Conservation (phyloP, 1,139 yeast genomes). For the Kodamaea arcana region DNA sequence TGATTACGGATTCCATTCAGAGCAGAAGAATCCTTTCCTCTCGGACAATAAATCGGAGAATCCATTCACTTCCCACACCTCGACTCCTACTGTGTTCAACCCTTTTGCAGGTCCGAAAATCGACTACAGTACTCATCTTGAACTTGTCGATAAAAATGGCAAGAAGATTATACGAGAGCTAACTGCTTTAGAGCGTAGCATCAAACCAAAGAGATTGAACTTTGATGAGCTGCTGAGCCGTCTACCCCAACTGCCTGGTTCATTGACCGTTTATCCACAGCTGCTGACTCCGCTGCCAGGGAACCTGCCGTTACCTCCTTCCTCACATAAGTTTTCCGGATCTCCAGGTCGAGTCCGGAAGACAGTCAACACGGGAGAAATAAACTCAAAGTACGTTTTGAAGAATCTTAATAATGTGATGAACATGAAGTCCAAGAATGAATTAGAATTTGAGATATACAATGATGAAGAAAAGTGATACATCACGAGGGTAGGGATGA, state of each 20-base stretch:
- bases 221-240: constrained; percentile 12
- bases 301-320: neutral
- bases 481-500: no score
- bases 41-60: constrained; percentile 2
- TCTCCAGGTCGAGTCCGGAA: constrained; percentile 12
- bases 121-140: constrained; percentile 25
- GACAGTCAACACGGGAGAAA: constrained; percentile 8
- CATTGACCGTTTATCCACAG: no score
- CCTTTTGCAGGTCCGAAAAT: constrained; percentile 9
- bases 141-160: constrained; percentile 27
- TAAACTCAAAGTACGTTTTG: constrained; percentile 16
- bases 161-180: constrained; percentile 20
- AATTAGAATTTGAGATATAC: constrained; percentile 16
- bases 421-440: constrained; percentile 11
- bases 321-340: constrained; percentile 2
- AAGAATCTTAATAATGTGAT: constrained; percentile 10
- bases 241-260: constrained; percentile 3
- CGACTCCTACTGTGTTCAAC: constrained; percentile 3
- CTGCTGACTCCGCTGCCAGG: constrained; percentile 1
- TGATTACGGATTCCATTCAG: neutral
- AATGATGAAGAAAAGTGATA: constrained; percentile 8
- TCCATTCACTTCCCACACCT: constrained; percentile 14
- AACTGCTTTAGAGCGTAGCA: constrained; percentile 15
- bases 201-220: constrained; percentile 27
- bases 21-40: neutral